Evolutionary conservation across 2,329 filamentous ascomycete genomes (phyloP), one percentile per base, ranked within the genome.

Genomic region (Colletotrichum filicis): DNA sequence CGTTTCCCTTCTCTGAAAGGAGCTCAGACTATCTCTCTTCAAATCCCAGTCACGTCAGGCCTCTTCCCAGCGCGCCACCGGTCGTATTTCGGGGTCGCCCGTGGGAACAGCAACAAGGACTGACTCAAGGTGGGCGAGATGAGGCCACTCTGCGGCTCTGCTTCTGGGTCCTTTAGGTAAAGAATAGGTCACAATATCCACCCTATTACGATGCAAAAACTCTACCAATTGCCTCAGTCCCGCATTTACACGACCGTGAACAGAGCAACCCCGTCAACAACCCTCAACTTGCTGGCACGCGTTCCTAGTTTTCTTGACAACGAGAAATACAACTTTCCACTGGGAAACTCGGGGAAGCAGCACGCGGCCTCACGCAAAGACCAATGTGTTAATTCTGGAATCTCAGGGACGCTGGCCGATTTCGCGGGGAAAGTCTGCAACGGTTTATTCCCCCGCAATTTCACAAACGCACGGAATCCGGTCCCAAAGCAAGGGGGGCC

Each of bases 341-440:
- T 68, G 65, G 65, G 52, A 58, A 58, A 62, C 53, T 63, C 52
- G 65, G 65, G 24, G 42, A 49, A 49, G 42, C 16, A 42, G 42
- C 42, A 49, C 42, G 19, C 42, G 42, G 12, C 37, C 19, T 52
- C 70, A 60, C 42, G 30, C 57, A 26, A 55, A 14, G 59, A 37
- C 53, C 61, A 42, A 22, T 64, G 61, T 55, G 28, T 49, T 7
- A 49, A 37, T 49, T 57, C 66, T 60, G 66, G 42, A 65, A 72
- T 72, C 37, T 52, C 70, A 73, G 70, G 70, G 70, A 60, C 66
- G 46, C 32, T 32, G 30, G 55, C 35, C 37, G 59, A 70, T 70
- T 73, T 73, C 70, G 70, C 66, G 70, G 70, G 70, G 70, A 73
- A 73, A 24, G 53, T 70, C 60, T 65, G 59, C 70, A 73, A 70